Evolutionary conservation across 768 basidiomycete genomes (phyloP).

Genomic region (Candolleomyces eurysporus): DNA sequence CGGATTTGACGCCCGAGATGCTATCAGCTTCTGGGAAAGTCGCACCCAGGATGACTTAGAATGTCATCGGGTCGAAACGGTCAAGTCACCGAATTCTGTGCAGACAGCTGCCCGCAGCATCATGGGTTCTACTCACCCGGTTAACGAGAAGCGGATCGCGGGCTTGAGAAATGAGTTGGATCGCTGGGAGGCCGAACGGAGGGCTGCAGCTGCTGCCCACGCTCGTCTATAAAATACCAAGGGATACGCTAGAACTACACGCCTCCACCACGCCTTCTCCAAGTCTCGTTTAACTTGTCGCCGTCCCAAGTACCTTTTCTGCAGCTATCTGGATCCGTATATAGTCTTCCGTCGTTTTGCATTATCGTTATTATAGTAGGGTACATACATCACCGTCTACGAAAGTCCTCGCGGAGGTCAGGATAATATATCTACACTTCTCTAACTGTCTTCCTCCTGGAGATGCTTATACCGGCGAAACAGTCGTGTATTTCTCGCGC

Average conservation of each 20-base stretch:
- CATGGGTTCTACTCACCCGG: constrained; percentile 64
- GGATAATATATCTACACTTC: no score
- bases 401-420: no score
- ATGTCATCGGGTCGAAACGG: constrained; percentile 33
- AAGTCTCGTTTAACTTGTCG: no score
- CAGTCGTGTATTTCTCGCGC: constrained; percentile 31
- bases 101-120: constrained; percentile 26
- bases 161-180: constrained; percentile 64
- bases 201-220: no score
- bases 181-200: constrained; percentile 63
- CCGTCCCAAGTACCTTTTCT: no score
- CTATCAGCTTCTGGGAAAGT: constrained; percentile 81
- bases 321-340: no score
- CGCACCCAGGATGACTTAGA: constrained; percentile 45
- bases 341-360: no score
- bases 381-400: no score
- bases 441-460: neutral
- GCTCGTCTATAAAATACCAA: no score
- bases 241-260: no score
- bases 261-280: no score
- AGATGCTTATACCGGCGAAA: constrained; percentile 27
- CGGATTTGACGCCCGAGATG: constrained; percentile 83
- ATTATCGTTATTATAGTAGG: no score
- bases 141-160: constrained; percentile 60
- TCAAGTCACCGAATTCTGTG: constrained; percentile 6